Evolutionary conservation across 805 yeast genomes (phyloP), one percentile per base, ranked within the genome.

Genomic region (Scheffersomyces ergatensis): DNA sequence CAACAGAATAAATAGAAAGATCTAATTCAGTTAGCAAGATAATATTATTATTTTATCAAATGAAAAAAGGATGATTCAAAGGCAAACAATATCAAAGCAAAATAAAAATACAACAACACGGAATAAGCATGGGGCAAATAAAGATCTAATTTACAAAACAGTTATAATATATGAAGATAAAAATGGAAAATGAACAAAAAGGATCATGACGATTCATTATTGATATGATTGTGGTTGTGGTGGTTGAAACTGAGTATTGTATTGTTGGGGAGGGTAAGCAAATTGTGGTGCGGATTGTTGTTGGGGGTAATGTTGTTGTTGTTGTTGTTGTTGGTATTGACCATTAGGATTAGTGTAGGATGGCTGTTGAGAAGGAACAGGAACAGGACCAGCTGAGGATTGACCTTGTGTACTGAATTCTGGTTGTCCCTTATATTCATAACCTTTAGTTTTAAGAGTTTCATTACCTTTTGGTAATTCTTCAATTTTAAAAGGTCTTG

Each of bases 401-500:
- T 33, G 14, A 31, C 40, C 9, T 31, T 49, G 45, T 19, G 45
- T 43, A 37, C 45, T 44, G 12, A 48, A 45, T 31, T 49, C 55
- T 19, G 76, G 78, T 50, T 72, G 78, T 14, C 78, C 78, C 45
- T 67, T 69, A 51, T 75, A 72, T 19, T 66, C 65, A 48, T 65
- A 68, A 13, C 74, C 74, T 39, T 49, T 52, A 38, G 52, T 61
- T 19, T 55, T 54, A 16, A 51, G 49, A 12, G 56, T 56, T 18
- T 62, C 67, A 46, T 64, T 72, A 49, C 70, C 73, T 48, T 61
- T 65, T 47, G 82, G 82, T 52, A 77, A 62, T 35, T 72, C 69
- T 47, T 85, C 85, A 44, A 85, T 77, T 54, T 86, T 86, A 75
- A 88, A 85, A n/a, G 96, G 96, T 60, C 82, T 81, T 55, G 97